Evolutionary conservation across 2,329 filamentous ascomycete genomes (phyloP), one percentile per base, ranked within the genome.

Genomic region (Biscogniauxia marginata): DNA sequence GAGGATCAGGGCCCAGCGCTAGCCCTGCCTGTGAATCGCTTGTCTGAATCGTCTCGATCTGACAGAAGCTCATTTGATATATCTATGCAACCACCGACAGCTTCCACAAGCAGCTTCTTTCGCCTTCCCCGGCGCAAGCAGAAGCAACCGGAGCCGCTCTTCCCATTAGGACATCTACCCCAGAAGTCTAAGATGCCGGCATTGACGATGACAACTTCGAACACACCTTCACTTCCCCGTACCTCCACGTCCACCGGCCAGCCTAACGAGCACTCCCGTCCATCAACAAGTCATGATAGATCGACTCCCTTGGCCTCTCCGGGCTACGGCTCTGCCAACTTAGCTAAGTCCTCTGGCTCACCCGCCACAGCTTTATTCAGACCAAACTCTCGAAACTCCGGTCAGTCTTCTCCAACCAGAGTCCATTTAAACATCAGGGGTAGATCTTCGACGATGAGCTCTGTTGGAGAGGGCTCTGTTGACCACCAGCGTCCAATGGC

Each of bases 391-490:
- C 72, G 76, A 44, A 77, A 81, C 54, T 83, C 80, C 2, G 85
- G 84, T 19, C 86, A 84, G 52, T 96, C 93, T 0, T 88, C 84
- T 5, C 85, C 85, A 13, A 84, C 83, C 2, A 84, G 87, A 55
- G 76, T 77, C 52, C 80, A 80, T 50, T 75, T 84, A 21, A 81
- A 82, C 20, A 75, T 87, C 50, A 82, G 93, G 63, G 89, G 88
- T 52, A 84, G 95, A 62, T 96, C 95, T 18, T 96, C 93, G 4
- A 98, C 95, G 0, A 83, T 96, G 77, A 93, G 90, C 66, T 98
- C 93, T 1, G 74, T 93, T 46, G 85, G 87, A 18, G 86, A 88
- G 61, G 82, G 84, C 53, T 90, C 88, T 0, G 85, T 86, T 53
- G 90, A 88, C 30, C 84, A 87, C 53, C 81, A 89, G 4, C 79